Percentiles rank a stretch among this genome's conserved stretches.
These are phyloP conservation scores for Ustilago hordei DNA, from an alignment of 1,284 basidiomycete species.

Conservation along the genomic window DNA sequence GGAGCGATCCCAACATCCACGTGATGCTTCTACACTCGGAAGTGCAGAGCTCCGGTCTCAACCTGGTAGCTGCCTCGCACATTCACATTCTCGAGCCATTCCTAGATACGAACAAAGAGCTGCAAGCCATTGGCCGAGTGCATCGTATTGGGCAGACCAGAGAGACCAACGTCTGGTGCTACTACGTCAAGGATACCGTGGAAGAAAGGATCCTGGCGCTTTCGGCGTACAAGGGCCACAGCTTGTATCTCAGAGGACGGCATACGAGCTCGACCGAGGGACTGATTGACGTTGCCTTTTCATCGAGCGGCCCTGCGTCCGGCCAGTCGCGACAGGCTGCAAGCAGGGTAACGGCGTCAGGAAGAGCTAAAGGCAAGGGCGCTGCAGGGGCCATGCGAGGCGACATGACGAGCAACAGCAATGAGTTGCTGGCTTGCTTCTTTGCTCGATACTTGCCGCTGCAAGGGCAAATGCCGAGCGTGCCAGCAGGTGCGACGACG, in stretches of 20 bases:
- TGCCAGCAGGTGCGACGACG: background rate
- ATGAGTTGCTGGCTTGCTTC: slow-evolving; percentile 56
- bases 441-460: slow-evolving; percentile 42
- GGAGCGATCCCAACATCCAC: slow-evolving; percentile 41
- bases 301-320: slow-evolving; percentile 22
- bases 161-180: slow-evolving; percentile 59
- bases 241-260: slow-evolving; percentile 48
- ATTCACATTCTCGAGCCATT: slow-evolving; percentile 66
- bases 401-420: slow-evolving; percentile 49
- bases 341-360: slow-evolving; percentile 32
- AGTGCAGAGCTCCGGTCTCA: slow-evolving; percentile 63
- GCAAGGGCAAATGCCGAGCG: slow-evolving; percentile 5
- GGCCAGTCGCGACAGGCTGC: slow-evolving; percentile 33
- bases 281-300: slow-evolving; percentile 1
- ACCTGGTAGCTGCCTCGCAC: slow-evolving; percentile 59
- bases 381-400: slow-evolving; percentile 33
- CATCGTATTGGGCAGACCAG: slow-evolving; percentile 66
- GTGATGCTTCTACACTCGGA: slow-evolving; percentile 67
- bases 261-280: slow-evolving; percentile 32
- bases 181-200: slow-evolving; percentile 62
- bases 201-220: slow-evolving; percentile 60
- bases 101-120: slow-evolving; percentile 61
- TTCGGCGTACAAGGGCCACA: slow-evolving; percentile 51
- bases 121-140: slow-evolving; percentile 65
- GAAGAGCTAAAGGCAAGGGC: slow-evolving; percentile 24